Base-by-base conservation (phyloP, 805 yeast species). In the Yamadazyma olivae region DNA sequence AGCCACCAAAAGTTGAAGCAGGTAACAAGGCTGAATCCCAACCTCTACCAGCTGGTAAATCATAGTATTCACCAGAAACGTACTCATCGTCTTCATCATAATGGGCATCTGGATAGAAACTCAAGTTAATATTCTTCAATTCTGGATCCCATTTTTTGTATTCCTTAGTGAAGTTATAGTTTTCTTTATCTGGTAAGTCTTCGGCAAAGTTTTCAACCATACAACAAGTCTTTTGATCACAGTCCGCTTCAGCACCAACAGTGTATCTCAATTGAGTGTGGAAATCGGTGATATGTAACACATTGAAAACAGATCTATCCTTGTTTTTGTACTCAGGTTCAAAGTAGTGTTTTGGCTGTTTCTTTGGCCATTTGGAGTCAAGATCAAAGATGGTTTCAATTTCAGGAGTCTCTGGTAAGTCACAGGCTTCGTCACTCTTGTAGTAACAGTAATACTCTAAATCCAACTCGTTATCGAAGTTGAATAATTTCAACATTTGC, bases 211-310 rank as follows among this genome's bases (percentile, higher is more conserved):
- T 62, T 35, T 70, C 73, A 0, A 76, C 70, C 16, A 78, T 67
- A 53, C 89, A 81, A 54, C 89, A 82, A 71, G 78, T 67, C 54
- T 61, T 40, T 41, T 61, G 38, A 56, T 74, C 55, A 54, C 82
- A 77, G 48, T 77, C 76, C n/a, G 72, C 73, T 52, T 77, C 83
- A 4, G 72, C 54, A 20, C 81, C 82, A 10, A 74, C 57, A 17
- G 63, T 53, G 53, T 72, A 77, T 43, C 75, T 74, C 37, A 73
- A 53, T 50, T 79, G 76, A 32, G 78, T 55, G 54, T 81, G 88
- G 56, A 81, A 75, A 50, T 81, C 88, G 15, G 82, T 71, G 21
- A 82, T 49, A 46, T 82, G 89, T 41, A 81, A 60, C 3, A 79
- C 86, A 40, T 78, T 75, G 56, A 79, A 75, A 1, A 67, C 61